These are phyloP conservation scores for Mrakiaceae sp. DNA, from an alignment of 1,284 basidiomycete species.

Conservation along the genomic window DNA sequence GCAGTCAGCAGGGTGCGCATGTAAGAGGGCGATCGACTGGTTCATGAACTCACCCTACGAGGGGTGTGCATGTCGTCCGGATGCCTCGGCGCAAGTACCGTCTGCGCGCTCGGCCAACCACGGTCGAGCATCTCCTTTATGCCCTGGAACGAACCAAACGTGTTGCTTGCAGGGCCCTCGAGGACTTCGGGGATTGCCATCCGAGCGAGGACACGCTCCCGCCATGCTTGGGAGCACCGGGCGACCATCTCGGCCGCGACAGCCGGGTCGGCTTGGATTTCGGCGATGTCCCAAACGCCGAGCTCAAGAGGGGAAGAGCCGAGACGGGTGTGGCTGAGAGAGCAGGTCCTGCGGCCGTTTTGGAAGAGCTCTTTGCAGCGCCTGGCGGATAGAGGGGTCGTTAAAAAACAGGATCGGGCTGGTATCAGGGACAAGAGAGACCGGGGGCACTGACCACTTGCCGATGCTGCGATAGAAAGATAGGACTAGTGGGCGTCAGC, in stretches of 20 bases:
- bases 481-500: background rate
- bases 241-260: constrained; percentile 1
- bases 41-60: background rate
- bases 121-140: constrained; percentile 31
- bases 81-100: background rate
- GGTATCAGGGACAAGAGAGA: background rate
- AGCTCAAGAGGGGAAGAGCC: constrained; percentile 16
- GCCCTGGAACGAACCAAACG: constrained; percentile 28
- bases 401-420: background rate
- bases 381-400: constrained; percentile 8
- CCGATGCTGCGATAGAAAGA: constrained; percentile 3
- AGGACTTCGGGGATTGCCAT: constrained; percentile 32
- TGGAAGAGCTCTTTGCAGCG: constrained; percentile 28
- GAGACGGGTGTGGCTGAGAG: constrained; percentile 23
- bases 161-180: constrained; percentile 30
- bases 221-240: constrained; percentile 31
- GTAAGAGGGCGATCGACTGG: no score
- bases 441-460: background rate
- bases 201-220: constrained; percentile 31
- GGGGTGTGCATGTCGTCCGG: background rate
- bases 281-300: constrained; percentile 9
- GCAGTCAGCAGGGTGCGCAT: background rate
- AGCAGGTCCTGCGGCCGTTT: constrained; percentile 24
- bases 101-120: constrained; percentile 32
- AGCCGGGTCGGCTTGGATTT: background rate